Evolutionary conservation across 2,329 filamentous ascomycete species (phyloP).

Genomic region (Monosporascus sp.): DNA sequence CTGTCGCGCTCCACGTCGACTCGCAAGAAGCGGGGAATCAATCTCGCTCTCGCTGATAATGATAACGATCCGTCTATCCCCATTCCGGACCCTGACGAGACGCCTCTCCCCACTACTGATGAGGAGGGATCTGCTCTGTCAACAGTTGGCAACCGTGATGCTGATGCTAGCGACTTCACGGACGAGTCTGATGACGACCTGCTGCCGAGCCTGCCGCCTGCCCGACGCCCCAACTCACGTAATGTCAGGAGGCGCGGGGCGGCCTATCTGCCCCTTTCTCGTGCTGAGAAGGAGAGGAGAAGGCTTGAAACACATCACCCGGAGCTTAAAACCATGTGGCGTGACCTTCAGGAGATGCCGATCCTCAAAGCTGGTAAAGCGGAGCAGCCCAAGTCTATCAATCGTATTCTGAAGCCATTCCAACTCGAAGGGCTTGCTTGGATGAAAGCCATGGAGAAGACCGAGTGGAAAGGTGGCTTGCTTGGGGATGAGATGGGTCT

Average conservation of each 20-base stretch:
- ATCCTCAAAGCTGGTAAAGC: conserved; percentile 58
- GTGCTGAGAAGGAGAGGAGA: conserved; percentile 45
- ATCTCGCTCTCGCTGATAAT: not conserved
- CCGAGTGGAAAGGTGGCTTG: conserved; percentile 79
- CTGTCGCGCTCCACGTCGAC: conserved; percentile 6
- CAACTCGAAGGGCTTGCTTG: conserved; percentile 90
- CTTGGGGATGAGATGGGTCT: conserved; percentile 98
- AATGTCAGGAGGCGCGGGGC: too few relatives aligned
- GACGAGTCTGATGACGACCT: conserved; percentile 5
- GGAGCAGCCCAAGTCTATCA: conserved; percentile 71
- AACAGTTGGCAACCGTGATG: not conserved
- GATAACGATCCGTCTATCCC: not conserved
- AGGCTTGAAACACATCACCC: conserved; percentile 75
- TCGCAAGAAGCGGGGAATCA: conserved; percentile 8
- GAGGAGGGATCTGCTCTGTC: not conserved
- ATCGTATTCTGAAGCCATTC: conserved; percentile 81
- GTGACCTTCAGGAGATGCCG: conserved; percentile 62
- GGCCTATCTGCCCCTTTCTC: conserved; percentile 5
- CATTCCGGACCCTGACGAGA: too few relatives aligned
- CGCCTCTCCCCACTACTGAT: not conserved
- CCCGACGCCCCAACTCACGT: conserved; percentile 9
- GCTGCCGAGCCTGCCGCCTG: conserved; percentile 29
- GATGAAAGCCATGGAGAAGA: conserved; percentile 89
- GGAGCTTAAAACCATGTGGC: conserved; percentile 78
- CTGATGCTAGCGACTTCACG: not conserved